Conservation (phyloP, 1,284 basidiomycete species). For the Mrakiaceae sp. region DNA sequence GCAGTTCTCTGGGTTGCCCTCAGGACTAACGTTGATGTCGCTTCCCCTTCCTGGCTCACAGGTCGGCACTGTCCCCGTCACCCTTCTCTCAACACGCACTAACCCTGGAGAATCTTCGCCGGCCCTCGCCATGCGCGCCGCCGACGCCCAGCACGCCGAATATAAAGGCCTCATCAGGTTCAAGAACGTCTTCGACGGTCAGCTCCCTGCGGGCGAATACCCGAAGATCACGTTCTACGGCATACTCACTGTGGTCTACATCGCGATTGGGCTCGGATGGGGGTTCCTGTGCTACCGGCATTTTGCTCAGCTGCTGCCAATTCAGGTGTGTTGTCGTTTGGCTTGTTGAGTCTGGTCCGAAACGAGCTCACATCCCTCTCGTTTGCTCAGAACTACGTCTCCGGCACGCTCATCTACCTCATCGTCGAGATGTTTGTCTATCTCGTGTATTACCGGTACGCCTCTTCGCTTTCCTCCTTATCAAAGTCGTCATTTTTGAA, state of each 20-base stretch:
- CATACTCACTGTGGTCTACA: constrained; percentile 65
- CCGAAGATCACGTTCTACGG: constrained; percentile 99
- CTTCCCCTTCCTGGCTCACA: constrained; percentile 27
- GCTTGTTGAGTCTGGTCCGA: background rate
- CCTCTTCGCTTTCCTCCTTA: background rate
- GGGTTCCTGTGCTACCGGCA: constrained; percentile 73
- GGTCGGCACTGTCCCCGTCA: constrained; percentile 66
- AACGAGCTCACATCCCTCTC: background rate
- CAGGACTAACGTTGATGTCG: background rate
- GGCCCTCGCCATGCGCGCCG: constrained; percentile 26
- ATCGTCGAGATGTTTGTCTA: constrained; percentile 88
- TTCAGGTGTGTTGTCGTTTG: constrained; percentile 47
- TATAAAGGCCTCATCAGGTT: constrained; percentile 77
- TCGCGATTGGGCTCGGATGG: constrained; percentile 60
- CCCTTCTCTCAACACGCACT: constrained; percentile 39
- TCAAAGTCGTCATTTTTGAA: background rate
- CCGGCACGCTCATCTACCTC: constrained; percentile 77
- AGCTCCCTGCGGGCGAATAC: constrained; percentile 85
- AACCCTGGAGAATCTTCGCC: constrained; percentile 20
- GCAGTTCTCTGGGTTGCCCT: background rate
- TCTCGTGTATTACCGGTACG: constrained; percentile 39
- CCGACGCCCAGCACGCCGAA: constrained; percentile 60
- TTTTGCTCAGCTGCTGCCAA: constrained; percentile 67
- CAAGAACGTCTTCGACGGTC: constrained; percentile 77
- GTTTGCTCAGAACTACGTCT: constrained; percentile 68